These are phyloP conservation scores for Papilionanthe hybrid DNA, from an alignment of 116 monocot genomes.

Conservation along the genomic window DNA sequence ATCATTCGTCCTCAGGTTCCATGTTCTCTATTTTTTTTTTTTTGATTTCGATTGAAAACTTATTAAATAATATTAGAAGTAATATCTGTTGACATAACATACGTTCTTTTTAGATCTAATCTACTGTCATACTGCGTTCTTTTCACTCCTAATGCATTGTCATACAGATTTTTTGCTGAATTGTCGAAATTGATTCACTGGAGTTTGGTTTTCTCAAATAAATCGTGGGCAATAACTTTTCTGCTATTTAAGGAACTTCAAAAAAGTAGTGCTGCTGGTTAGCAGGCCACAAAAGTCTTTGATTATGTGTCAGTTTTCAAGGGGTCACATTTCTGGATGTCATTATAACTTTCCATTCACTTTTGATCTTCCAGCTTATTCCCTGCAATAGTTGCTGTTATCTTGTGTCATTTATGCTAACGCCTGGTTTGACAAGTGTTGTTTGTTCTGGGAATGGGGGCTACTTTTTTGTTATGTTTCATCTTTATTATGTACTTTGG, in stretches of 20 bases:
- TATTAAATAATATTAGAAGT: background rate
- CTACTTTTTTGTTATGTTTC: background rate
- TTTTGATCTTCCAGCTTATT: background rate
- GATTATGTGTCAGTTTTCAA: background rate
- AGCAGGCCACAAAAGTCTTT: background rate
- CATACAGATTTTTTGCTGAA: background rate
- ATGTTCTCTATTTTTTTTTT: background rate
- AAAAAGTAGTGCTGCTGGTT: background rate
- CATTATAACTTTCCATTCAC: background rate
- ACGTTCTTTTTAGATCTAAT: background rate
- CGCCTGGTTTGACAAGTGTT: background rate
- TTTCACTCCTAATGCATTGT: background rate
- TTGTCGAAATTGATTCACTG: background rate
- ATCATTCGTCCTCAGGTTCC: constrained; percentile 87
- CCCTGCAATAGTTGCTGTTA: background rate
- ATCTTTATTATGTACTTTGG: background rate
- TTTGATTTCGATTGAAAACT: background rate
- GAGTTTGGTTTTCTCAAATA: background rate
- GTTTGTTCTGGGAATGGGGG: background rate
- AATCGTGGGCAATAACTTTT: background rate
- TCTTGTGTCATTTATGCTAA: background rate
- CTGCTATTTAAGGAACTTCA: background rate
- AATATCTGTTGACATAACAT: background rate
- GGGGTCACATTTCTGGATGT: too few relatives aligned
- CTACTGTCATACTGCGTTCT: background rate